Evolutionary conservation across 2,329 filamentous ascomycete genomes (phyloP), one percentile per base, ranked within the genome.

Genomic region (Colletotrichum falcatum): DNA sequence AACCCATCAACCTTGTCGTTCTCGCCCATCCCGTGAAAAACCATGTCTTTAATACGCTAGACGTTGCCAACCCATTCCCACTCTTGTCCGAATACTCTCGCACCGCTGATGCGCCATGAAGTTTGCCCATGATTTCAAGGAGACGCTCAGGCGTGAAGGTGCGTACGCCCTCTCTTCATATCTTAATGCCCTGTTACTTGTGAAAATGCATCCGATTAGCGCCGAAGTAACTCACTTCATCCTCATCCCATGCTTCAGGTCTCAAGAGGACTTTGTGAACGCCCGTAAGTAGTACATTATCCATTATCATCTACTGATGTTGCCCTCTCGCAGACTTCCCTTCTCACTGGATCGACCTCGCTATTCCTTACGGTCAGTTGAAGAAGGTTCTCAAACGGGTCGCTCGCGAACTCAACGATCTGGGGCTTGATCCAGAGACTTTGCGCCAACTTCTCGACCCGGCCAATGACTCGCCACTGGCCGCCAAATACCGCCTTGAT

Each of bases 361-460:
- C 94, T 59, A 93, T 97, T 72, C 93, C 92, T 3, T 97, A 97
- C 79, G 88, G 91, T 54, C 89, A 94, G 79, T 87, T 97, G 66
- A 97, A 97, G 81, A 97, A 97, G 83, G 93, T 92, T 81, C 91
- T 97, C 78, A 95, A 95, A 78, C 91, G 91, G 77, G 91, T 97
- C 60, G 89, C 91, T 73, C 82, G 84, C 61, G 93, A 97, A 82
- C 86, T 97, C 62, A 82, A 85, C 49, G 85, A 87, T 42, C 82
- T 95, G 18, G 94, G 94, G 9, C 88, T 97, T 37, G 91, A 93
- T 73, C 88, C 88, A 5, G 86, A 91, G 12, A 94, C 91, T 1
- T 82, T 97, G 65, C 86, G 89, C 56, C 87, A 88, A 67, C 85
- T 96, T 35, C 84, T 92, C 65, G 83, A 86, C 65, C 81, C 84